phyloP scores from a whole-genome alignment of 2,329 filamentous ascomycete genomes.

The Microdochium paspali region DNA sequence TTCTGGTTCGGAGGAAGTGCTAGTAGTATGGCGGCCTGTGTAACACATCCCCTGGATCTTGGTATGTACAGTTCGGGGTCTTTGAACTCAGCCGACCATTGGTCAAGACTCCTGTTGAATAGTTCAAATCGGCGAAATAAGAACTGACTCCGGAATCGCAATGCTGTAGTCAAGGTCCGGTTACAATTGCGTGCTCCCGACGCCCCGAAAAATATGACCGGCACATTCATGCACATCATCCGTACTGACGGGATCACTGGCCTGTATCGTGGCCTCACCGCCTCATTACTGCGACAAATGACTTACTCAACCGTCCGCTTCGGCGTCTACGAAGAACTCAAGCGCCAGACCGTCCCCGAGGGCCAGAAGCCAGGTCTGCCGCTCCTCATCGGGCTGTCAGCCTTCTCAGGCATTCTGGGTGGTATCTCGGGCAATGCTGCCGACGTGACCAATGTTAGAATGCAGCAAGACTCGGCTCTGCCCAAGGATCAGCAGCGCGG shows the following conservation, averaged over 20 bases:
- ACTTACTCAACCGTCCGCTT: conserved; percentile 97
- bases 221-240: conserved; percentile 77
- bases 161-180: conserved; percentile 55
- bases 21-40: conserved; percentile 80
- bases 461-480: conserved; percentile 87
- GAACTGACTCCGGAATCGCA: background rate
- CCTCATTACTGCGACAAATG: conserved; percentile 83
- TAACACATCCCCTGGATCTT: conserved; percentile 90
- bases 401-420: conserved; percentile 75
- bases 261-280: conserved; percentile 85
- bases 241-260: conserved; percentile 67
- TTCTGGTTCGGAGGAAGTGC: conserved; percentile 98
- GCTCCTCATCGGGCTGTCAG: conserved; percentile 74
- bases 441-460: conserved; percentile 94
- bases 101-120: conserved; percentile 1
- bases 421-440: conserved; percentile 89
- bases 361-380: conserved; percentile 55
- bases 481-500: conserved; percentile 66
- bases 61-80: no score
- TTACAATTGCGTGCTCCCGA: conserved; percentile 75
- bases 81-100: no score
- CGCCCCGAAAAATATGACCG: conserved; percentile 70
- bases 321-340: conserved; percentile 91
- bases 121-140: conserved; percentile 1
- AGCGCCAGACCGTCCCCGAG: conserved; percentile 50